Base-by-base conservation (phyloP, 495 filamentous ascomycete species). In the Aspergillus homomorphus region DNA sequence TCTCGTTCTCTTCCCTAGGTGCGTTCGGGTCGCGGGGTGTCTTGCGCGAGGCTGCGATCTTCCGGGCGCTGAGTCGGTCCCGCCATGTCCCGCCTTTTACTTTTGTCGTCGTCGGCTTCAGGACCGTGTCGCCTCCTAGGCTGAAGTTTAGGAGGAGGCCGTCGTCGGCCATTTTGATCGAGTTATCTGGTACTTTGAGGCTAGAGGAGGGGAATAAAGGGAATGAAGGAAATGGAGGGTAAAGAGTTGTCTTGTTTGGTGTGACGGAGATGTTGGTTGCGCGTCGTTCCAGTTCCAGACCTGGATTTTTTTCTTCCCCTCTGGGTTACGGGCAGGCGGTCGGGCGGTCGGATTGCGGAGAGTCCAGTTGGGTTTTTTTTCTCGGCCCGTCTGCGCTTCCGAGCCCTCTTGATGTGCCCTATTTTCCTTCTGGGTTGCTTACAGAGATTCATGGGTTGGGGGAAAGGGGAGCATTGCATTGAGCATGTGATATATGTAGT, bases 81-180 rank as follows among this genome's bases (percentile, higher is more conserved):
- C 86, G 89, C 94, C 94, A 98, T 61, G 84, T 84, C 15, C 94
- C 94, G 58, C 94, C 94, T 70, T 86, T 92, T 69, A 96, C 90
- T 59, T 84, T 87, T 48, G 82, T 87, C 48, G 82, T 78, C 46
- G 84, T 80, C 4, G 80, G 80, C 56, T 86, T 88, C 28, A 73
- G 73, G 53, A 77, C 44, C 48, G 55, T 70, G 16, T 77, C 79
- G 62, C 89, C 89, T 15, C 81, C 79, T 26, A 94, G 76, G 54
- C 88, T 82, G 68, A 97, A 97, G 69, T 98, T 98, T 70, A 97
- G 79, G 49, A 97, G 82, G 84, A 98, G 88, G 51, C 90, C 91
- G 87, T 96, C 89, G 77, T 97, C 91, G 20, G 91, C 90, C 92
- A 96, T 67, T 46, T 52, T 97, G 59, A 51, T 62, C 30, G 12